Percentiles rank a stretch among this genome's conserved stretches.
phyloP scores from a whole-genome alignment of 768 basidiomycete species.

The Boletus coccyginus region DNA sequence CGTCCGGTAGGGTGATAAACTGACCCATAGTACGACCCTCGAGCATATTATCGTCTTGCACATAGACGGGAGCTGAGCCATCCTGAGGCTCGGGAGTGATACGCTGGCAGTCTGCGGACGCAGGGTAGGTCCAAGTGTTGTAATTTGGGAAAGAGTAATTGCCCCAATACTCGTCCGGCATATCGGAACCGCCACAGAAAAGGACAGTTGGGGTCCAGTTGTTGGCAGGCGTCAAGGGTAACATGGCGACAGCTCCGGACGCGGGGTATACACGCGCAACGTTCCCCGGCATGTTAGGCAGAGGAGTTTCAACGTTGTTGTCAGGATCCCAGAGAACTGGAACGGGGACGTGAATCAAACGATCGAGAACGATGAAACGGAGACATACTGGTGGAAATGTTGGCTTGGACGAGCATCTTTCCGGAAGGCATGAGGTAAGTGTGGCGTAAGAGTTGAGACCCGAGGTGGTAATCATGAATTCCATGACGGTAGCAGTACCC shows the following conservation, averaged over 20 bases:
- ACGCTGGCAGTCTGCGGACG: constrained; percentile 72
- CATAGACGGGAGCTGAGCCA: constrained; percentile 57
- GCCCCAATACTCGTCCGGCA: constrained; percentile 74
- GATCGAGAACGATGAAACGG: neutral
- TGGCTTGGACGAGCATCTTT: constrained; percentile 79
- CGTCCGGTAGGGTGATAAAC: constrained; percentile 81
- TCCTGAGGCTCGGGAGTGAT: constrained; percentile 84
- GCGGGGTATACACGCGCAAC: constrained; percentile 90
- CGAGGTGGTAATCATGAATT: constrained; percentile 68
- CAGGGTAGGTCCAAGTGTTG: constrained; percentile 72
- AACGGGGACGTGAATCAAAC: neutral
- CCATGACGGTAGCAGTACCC: constrained; percentile 49
- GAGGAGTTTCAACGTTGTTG: constrained; percentile 53
- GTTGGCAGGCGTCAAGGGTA: constrained; percentile 87
- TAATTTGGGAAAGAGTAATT: constrained; percentile 71
- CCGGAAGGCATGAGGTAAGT: constrained; percentile 75
- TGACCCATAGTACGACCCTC: constrained; percentile 89
- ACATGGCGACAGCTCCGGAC: constrained; percentile 84
- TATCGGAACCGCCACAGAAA: constrained; percentile 88
- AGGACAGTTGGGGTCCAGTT: constrained; percentile 82
- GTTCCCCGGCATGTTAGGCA: constrained; percentile 69
- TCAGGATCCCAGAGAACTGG: constrained; percentile 53
- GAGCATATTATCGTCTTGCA: constrained; percentile 73
- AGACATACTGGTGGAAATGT: constrained; percentile 40
- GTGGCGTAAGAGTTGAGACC: constrained; percentile 80